A percentile compares a stretch with the other conserved stretches of the same genome.
These are phyloP conservation scores for Fusarium scirpi DNA, from an alignment of 2,329 filamentous ascomycete species.

Conservation along the genomic window DNA sequence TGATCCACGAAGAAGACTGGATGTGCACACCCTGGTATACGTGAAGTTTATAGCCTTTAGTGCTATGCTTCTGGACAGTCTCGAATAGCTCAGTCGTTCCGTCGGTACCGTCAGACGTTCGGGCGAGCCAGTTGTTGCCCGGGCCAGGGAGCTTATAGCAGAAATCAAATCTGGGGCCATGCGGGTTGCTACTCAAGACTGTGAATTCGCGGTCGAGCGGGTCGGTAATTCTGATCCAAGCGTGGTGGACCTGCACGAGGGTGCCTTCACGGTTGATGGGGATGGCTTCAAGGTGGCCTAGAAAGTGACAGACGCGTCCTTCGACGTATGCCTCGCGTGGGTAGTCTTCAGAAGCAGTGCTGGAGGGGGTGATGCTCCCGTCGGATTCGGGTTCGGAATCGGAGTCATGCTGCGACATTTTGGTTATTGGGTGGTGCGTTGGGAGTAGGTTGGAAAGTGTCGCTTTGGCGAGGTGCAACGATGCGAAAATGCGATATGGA, in stretches of 20 bases:
- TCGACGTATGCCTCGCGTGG: accelerated
- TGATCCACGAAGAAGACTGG: background rate
- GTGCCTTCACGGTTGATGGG: background rate
- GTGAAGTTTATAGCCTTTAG: background rate
- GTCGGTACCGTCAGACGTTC: accelerated
- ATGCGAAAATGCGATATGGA: background rate
- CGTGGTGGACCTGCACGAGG: background rate
- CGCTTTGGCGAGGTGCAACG: background rate
- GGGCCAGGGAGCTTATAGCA: background rate
- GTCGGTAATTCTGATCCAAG: background rate
- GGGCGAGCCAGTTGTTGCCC: background rate
- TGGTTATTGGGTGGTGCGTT: background rate
- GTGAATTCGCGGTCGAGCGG: accelerated
- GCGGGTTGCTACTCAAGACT: background rate
- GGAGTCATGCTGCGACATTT: background rate
- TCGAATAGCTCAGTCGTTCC: background rate
- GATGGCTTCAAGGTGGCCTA: background rate
- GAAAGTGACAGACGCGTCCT: background rate
- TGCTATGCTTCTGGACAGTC: background rate
- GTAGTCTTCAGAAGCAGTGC: accelerated
- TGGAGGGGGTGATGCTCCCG: background rate
- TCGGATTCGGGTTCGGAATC: background rate
- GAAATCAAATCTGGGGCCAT: accelerated
- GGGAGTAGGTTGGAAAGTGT: background rate
- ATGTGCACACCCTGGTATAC: accelerated